A percentile compares a stretch with the other conserved stretches of the same genome.
Conservation (phyloP, 1,284 basidiomycete genomes). For the Cerrena zonata region DNA sequence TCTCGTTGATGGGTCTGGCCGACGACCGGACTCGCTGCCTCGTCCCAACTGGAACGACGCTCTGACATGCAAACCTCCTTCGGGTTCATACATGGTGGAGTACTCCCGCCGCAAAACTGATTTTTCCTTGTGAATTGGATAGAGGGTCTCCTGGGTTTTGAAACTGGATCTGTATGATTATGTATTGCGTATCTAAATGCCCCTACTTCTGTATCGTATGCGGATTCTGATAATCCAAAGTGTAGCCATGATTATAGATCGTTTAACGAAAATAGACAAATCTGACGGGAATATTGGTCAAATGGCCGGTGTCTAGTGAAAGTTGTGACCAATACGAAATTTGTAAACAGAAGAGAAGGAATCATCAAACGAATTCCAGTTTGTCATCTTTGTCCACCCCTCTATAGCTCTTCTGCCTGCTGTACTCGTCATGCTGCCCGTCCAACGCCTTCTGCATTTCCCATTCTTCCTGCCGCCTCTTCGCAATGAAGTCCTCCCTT, state of each 20-base stretch:
- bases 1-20: conserved; percentile 47
- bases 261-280: too few species aligned
- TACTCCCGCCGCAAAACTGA: conserved; percentile 32
- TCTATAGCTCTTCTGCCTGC: conserved; percentile 8
- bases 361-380: conserved; percentile 14
- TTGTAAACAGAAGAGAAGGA: too few species aligned
- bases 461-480: conserved; percentile 40
- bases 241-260: too few species aligned
- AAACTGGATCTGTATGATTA: too few species aligned
- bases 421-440: conserved; percentile 17
- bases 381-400: conserved; percentile 10
- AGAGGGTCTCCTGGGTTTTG: too few species aligned
- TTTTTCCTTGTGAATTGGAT: background rate
- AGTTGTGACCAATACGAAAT: too few species aligned
- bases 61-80: conserved; percentile 55
- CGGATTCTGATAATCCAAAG: too few species aligned
- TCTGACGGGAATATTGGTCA: too few species aligned
- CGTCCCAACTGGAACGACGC: conserved; percentile 72
- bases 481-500: conserved; percentile 38
- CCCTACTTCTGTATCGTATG: too few species aligned
- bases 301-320: too few species aligned
- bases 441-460: conserved; percentile 26
- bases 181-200: background rate
- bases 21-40: conserved; percentile 39
- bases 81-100: conserved; percentile 46